Conservation (phyloP, 2,329 filamentous ascomycete species). For the Lasiodiplodia theobromae region DNA sequence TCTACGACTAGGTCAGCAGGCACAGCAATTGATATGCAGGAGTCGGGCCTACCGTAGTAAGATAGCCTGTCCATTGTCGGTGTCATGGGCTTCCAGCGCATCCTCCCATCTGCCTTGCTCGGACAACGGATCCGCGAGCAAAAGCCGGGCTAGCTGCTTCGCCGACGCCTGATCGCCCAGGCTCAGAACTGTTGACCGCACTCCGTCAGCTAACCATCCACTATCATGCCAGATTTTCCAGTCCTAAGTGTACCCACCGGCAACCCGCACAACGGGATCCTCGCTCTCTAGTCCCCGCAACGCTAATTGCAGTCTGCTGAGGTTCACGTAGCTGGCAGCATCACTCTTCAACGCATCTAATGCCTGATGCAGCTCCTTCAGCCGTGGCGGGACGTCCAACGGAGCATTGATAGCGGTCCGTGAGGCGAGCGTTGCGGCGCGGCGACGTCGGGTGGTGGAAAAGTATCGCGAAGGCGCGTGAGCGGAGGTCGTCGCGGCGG, state of each 20-base stretch:
- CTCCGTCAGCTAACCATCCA: constrained; percentile 31
- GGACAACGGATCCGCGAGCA: constrained; percentile 56
- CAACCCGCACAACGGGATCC: constrained; percentile 62
- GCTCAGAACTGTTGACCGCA: constrained; percentile 53
- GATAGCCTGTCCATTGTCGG: constrained; percentile 46
- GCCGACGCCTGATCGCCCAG: constrained; percentile 61
- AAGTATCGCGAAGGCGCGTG: constrained; percentile 22
- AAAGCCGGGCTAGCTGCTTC: constrained; percentile 70
- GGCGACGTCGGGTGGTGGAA: constrained; percentile 35
- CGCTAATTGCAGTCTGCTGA: constrained; percentile 75
- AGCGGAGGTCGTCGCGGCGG: constrained; percentile 14
- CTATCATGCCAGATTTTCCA: neutral
- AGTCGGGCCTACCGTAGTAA: constrained; percentile 48
- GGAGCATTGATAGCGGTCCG: constrained; percentile 61
- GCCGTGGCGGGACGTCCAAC: constrained; percentile 59
- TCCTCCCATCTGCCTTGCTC: constrained; percentile 54
- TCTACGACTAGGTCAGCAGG: constrained; percentile 42
- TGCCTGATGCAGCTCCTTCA: constrained; percentile 65
- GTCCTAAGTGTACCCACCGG: constrained; percentile 50
- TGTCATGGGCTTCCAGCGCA: constrained; percentile 43
- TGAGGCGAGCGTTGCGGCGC: constrained; percentile 55
- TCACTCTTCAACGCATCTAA: constrained; percentile 68
- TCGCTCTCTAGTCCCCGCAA: constrained; percentile 67
- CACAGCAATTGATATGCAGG: neutral
- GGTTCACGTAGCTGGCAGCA: constrained; percentile 68